phyloP scores from a whole-genome alignment of 306 rosid genomes.

The Delonix regia region DNA sequence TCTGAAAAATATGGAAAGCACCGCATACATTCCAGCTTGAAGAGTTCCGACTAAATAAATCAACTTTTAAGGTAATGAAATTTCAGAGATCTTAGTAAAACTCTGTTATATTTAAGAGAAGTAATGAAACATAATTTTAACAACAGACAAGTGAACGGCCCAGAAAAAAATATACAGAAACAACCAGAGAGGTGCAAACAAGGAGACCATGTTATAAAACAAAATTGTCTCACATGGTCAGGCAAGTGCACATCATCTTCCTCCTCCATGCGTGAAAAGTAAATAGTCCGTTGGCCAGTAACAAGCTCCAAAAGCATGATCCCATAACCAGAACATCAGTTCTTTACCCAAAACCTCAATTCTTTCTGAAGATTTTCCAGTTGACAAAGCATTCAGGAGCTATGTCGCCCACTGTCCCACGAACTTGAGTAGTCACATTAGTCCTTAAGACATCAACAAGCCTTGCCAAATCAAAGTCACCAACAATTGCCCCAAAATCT shows the following conservation, averaged over 20 bases:
- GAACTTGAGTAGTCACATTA: conserved; percentile 91
- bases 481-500: conserved; percentile 94
- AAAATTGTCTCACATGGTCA: conserved; percentile 75
- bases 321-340: conserved; percentile 91
- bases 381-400: conserved; percentile 96
- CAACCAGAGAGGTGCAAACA: background rate
- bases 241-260: conserved; percentile 85
- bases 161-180: background rate
- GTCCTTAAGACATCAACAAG: conserved; percentile 82
- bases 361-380: conserved; percentile 91
- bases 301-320: conserved; percentile 91
- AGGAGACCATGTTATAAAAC: conserved; percentile 8
- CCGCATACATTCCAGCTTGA: background rate
- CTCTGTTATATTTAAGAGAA: background rate
- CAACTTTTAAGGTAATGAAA: background rate
- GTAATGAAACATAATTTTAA: background rate
- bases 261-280: conserved; percentile 92
- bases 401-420: conserved; percentile 99
- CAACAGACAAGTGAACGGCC: background rate
- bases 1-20: conserved; percentile 6
- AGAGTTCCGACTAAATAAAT: too few species aligned
- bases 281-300: conserved; percentile 91
- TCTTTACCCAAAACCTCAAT: conserved; percentile 96
- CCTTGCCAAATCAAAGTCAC: conserved; percentile 93
- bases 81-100: background rate